Conservation (phyloP, 2,329 filamentous ascomycete species). For the Alternaria tenuissima region DNA sequence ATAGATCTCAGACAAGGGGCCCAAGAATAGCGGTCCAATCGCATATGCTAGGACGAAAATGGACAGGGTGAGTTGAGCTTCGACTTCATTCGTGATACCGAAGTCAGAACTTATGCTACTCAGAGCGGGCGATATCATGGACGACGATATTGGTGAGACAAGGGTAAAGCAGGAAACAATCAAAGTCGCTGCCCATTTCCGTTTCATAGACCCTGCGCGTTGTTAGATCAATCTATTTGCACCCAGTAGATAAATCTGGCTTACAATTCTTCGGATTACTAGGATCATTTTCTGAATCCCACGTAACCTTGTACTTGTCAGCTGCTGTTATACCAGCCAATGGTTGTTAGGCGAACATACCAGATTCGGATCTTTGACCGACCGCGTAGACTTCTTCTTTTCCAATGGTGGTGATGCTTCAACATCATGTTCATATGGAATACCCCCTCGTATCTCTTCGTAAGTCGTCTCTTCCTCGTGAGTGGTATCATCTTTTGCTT, state of each 20-base stretch:
- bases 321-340: background rate
- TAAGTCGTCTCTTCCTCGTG: conserved; percentile 26
- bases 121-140: conserved; percentile 52
- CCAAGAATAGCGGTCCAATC: conserved; percentile 50
- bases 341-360: conserved; percentile 22
- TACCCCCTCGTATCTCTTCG: conserved; percentile 39
- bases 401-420: conserved; percentile 34
- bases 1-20: conserved; percentile 50
- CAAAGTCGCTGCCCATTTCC: conserved; percentile 56
- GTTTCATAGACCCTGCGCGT: conserved; percentile 33
- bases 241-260: background rate
- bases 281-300: conserved; percentile 57
- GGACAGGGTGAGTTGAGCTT: conserved; percentile 47
- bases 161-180: conserved; percentile 56
- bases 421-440: conserved; percentile 43
- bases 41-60: conserved; percentile 53
- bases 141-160: conserved; percentile 51
- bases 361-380: conserved; percentile 46
- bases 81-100: conserved; percentile 42
- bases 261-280: conserved; percentile 50
- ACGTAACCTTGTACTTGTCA: conserved; percentile 49
- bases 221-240: background rate
- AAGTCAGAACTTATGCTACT: conserved; percentile 44
- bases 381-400: conserved; percentile 35
- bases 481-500: conserved; percentile 24